phyloP scores from a whole-genome alignment of 192 early-diverging fungal genomes.

The Mortierella claussenii region DNA sequence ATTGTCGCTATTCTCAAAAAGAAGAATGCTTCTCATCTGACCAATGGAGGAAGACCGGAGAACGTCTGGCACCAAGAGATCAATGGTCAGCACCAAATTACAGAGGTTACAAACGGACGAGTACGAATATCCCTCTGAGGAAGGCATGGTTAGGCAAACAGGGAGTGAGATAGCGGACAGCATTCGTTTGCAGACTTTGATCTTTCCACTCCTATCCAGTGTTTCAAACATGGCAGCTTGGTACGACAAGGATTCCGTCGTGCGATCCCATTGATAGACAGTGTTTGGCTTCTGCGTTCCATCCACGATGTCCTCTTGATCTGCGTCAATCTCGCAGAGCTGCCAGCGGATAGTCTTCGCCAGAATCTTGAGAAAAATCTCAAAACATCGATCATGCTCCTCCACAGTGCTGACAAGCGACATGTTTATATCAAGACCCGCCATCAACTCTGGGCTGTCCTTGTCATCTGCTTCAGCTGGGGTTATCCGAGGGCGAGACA shows the following conservation, averaged over 20 bases:
- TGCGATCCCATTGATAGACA: neutral
- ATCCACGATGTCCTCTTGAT: neutral
- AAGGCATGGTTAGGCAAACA: neutral
- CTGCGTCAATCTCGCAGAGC: neutral
- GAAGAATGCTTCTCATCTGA: slow-evolving; percentile 23
- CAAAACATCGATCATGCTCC: slow-evolving; percentile 25
- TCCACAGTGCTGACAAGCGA: slow-evolving; percentile 8
- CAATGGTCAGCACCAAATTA: slow-evolving; percentile 21
- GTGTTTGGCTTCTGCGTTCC: neutral
- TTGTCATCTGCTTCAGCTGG: neutral
- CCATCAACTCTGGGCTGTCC: neutral
- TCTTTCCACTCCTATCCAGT: neutral
- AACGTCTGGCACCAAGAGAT: slow-evolving; percentile 30
- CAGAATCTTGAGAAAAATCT: slow-evolving; percentile 42
- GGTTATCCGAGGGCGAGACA: neutral
- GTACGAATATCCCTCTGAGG: slow-evolving; percentile 12
- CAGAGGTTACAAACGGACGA: slow-evolving; percentile 40
- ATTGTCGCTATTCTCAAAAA: slow-evolving; percentile 28
- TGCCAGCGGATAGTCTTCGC: slow-evolving; percentile 17
- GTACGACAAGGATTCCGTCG: neutral
- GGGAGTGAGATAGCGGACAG: slow-evolving; percentile 9
- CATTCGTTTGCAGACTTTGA: slow-evolving; percentile 32
- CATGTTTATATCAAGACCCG: slow-evolving; percentile 1
- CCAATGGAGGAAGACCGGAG: slow-evolving; percentile 24
- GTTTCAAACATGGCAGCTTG: neutral